Percentiles rank a stretch among this genome's conserved stretches.
phyloP scores from a whole-genome alignment of 345 rosid genomes.

The Euphorbia pulcherrima region DNA sequence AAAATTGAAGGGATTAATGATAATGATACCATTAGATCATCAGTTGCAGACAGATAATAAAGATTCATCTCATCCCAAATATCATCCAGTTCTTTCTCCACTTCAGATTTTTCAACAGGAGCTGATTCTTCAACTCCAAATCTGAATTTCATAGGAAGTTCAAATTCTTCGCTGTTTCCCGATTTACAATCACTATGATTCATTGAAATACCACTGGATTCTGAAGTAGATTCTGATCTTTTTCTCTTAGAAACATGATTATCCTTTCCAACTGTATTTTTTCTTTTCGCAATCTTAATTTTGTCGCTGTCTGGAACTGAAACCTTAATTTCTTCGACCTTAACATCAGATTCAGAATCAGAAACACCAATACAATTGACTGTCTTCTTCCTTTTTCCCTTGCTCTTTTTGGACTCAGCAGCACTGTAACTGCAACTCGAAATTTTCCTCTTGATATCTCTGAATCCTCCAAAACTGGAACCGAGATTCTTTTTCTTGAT shows the following conservation, averaged over 20 bases:
- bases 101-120: slow-evolving; percentile 42
- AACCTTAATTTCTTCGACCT: neutral
- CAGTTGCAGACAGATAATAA: slow-evolving; percentile 32
- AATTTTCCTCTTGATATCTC: too few species aligned
- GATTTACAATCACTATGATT: slow-evolving; percentile 16
- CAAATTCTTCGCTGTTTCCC: slow-evolving; percentile 14
- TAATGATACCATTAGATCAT: slow-evolving; percentile 30
- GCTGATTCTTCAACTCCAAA: slow-evolving; percentile 41
- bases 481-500: neutral
- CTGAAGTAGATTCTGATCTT: too few species aligned
- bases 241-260: too few species aligned
- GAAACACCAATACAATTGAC: neutral
- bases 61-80: slow-evolving; percentile 56
- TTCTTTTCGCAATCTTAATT: neutral
- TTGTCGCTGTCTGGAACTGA: neutral
- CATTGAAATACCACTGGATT: too few species aligned
- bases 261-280: neutral
- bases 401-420: too few species aligned
- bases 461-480: too few species aligned
- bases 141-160: slow-evolving; percentile 26
- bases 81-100: slow-evolving; percentile 38
- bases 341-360: neutral
- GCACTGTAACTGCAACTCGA: neutral
- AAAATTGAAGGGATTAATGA: neutral
- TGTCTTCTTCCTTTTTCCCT: too few species aligned